phyloP scores from a whole-genome alignment of 1,284 basidiomycete species.

The Trichosporon faecale region DNA sequence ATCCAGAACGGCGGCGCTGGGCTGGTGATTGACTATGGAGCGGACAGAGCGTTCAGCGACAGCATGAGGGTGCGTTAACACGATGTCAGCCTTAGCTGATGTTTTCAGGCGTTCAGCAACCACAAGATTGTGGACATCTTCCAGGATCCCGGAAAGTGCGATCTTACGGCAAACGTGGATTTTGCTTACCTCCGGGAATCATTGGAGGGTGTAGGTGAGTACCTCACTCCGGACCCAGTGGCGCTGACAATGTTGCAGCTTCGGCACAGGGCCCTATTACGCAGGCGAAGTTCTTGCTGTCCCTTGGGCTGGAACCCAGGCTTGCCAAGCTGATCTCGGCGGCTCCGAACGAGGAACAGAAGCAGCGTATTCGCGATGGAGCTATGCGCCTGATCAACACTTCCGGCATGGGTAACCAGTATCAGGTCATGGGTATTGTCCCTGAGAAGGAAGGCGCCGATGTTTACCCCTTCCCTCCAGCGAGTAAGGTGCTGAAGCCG shows the following conservation, averaged over 20 bases:
- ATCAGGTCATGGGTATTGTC: constrained; percentile 57
- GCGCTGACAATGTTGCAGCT: constrained; percentile 38
- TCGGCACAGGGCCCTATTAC: constrained; percentile 63
- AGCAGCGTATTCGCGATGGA: constrained; percentile 52
- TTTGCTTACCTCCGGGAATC: constrained; percentile 84
- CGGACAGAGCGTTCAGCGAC: constrained; percentile 64
- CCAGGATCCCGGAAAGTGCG: constrained; percentile 76
- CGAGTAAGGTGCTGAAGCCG: background rate
- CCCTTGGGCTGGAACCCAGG: constrained; percentile 66
- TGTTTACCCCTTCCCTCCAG: constrained; percentile 50
- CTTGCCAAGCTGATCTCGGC: constrained; percentile 60
- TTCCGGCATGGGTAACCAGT: constrained; percentile 60
- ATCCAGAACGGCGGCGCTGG: constrained; percentile 64
- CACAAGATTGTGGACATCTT: constrained; percentile 87
- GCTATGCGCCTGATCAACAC: constrained; percentile 58
- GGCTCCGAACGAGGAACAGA: constrained; percentile 54
- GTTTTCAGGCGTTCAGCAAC: constrained; percentile 73
- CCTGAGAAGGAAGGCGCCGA: constrained; percentile 30
- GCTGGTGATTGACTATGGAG: constrained; percentile 88
- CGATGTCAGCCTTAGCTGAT: background rate
- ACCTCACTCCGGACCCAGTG: background rate
- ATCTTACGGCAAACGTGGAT: constrained; percentile 94
- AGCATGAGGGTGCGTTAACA: constrained; percentile 69
- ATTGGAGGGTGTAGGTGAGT: constrained; percentile 62
- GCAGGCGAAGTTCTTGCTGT: constrained; percentile 67